Evolutionary conservation across 202 grass and related monocot genomes (phyloP), one percentile per base, ranked within the genome.

Genomic region (Schoenoplectus tabernaemontani): DNA sequence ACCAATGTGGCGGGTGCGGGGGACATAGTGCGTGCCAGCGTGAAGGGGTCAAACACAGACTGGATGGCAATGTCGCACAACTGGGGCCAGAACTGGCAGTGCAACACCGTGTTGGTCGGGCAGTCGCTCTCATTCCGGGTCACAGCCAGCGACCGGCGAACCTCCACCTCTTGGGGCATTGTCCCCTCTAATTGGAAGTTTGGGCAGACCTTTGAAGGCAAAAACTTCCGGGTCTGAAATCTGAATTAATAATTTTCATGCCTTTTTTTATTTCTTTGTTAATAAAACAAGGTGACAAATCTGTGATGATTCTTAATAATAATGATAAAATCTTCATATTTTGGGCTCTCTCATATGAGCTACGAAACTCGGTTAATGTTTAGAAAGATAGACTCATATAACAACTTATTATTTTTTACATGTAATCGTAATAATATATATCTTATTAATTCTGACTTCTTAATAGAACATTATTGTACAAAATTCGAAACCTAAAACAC

Each of bases 21-120:
- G 2, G 78, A 92, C 87, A 26, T 96, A 53, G 83, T 91, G 44
- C 73, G 74, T 19, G 92, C 81, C 7, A 85, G 81, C 61, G 87
- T 96, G 3, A 92, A 90, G 87, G 83, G 75, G 4, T 70, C 83
- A 39, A 69, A 73, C 81, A 86, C 89, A 8, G 83, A 73, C 24
- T 96, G 92, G 92, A 57, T 92, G 92, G 74, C 83, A 47, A 85
- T 96, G 89, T 88, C 87, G 3, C 83, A 85, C 53, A 96, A 96
- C 85, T 96, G 92, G 92, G 92, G 92, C 78, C 89, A 92, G 87
- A 92, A 92, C 68, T 96, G 92, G 92, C 92, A 96, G 83, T 89
- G 87, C 81, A 83, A 86, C 72, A 1, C 92, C 11, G 59, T 92
- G 38, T 85, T 96, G 43, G 87, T 92, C 41, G 89, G 87, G 64